A percentile compares a stretch with the other conserved stretches of the same genome.
These are phyloP conservation scores for Blastobotrys arbuscula DNA, from an alignment of 1,139 yeast genomes.

Conservation along the genomic window DNA sequence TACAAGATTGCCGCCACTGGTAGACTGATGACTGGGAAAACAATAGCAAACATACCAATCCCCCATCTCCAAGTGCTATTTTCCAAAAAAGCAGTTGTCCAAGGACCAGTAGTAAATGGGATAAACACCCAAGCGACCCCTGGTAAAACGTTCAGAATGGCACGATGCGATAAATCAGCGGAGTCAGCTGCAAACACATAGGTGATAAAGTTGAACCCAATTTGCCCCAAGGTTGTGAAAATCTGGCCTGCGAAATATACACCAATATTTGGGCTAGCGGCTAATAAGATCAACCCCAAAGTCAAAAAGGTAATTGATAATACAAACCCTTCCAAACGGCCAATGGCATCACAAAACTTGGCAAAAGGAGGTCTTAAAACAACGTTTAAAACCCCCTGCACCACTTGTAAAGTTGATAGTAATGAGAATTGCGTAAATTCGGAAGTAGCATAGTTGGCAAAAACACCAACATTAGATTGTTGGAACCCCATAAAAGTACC, in stretches of 20 bases:
- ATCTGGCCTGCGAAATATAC: constrained; percentile 35
- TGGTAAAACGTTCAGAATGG: constrained; percentile 35
- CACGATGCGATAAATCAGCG: constrained; percentile 36
- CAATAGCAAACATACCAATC: constrained; percentile 72
- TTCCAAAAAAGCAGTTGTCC: constrained; percentile 18
- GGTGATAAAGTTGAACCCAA: constrained; percentile 36
- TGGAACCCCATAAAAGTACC: constrained; percentile 39
- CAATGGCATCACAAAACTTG: constrained; percentile 37
- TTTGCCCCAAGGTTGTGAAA: constrained; percentile 35
- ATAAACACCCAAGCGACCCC: constrained; percentile 18
- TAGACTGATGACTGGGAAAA: constrained; percentile 54
- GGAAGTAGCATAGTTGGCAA: constrained; percentile 39
- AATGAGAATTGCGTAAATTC: constrained; percentile 37
- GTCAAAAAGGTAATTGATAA: constrained; percentile 30
- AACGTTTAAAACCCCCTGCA: constrained; percentile 38
- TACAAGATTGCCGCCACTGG: constrained; percentile 39
- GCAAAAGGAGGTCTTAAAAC: constrained; percentile 39
- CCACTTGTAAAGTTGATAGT: constrained; percentile 39
- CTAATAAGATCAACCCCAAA: not conserved
- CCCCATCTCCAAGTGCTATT: constrained; percentile 53
- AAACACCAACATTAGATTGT: constrained; percentile 35
- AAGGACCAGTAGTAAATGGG: constrained; percentile 17
- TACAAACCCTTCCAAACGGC: constrained; percentile 39
- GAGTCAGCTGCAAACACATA: constrained; percentile 40
- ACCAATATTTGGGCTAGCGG: constrained; percentile 28